Percentiles rank a stretch among this genome's conserved stretches.
These are phyloP conservation scores for Petasospora rhodanensis DNA, from an alignment of 1,139 yeast genomes.

Conservation along the genomic window DNA sequence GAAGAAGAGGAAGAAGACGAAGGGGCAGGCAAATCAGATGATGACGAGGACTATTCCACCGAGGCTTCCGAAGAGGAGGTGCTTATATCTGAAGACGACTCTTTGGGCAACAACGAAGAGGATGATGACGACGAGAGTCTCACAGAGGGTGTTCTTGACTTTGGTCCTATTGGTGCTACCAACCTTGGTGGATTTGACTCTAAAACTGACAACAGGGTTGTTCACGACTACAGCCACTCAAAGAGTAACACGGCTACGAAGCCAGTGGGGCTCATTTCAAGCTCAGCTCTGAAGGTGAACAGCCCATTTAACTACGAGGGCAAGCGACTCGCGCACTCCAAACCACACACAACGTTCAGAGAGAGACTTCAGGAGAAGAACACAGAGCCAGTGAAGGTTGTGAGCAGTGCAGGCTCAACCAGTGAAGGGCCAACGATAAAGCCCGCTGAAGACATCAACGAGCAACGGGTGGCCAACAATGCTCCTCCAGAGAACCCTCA, in stretches of 20 bases:
- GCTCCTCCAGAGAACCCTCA: slow-evolving; percentile 20
- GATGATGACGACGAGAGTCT: not conserved
- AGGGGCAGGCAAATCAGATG: slow-evolving; percentile 2
- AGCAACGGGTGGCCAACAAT: slow-evolving; percentile 14
- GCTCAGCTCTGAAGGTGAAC: slow-evolving; percentile 9
- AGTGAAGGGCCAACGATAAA: not conserved
- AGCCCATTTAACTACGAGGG: slow-evolving; percentile 17
- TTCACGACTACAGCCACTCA: not conserved
- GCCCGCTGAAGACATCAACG: not conserved
- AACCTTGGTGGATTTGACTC: too few species aligned
- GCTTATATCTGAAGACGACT: too few species aligned
- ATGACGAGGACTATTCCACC: slow-evolving; percentile 5
- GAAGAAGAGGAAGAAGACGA: slow-evolving; percentile 2
- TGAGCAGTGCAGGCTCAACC: slow-evolving; percentile 14
- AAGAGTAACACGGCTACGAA: not conserved
- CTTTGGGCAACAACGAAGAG: too few species aligned
- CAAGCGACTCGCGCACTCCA: slow-evolving; percentile 5
- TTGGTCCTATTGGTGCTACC: too few species aligned
- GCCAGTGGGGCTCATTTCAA: not conserved
- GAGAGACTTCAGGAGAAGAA: slow-evolving; percentile 12
- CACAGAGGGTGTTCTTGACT: too few species aligned
- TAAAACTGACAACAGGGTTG: not conserved
- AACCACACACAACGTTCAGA: slow-evolving; percentile 12
- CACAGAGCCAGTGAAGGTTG: slow-evolving; percentile 10
- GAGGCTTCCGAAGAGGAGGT: too few species aligned